Evolutionary conservation across 1,139 yeast genomes (phyloP).

Genomic region (Blastobotrys malaysiensis): DNA sequence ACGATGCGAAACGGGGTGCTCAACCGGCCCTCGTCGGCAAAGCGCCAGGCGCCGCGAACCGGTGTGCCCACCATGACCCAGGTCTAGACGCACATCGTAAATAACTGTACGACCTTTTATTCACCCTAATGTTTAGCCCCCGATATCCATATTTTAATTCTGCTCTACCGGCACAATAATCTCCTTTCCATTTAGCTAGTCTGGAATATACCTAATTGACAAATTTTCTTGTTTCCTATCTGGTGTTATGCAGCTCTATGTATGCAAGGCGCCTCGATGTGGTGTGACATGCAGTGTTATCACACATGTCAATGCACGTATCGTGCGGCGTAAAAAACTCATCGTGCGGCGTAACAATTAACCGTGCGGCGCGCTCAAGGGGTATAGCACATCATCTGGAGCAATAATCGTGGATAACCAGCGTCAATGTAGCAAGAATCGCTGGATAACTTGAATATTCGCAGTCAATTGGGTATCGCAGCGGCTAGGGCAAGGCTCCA

Average conservation of each 20-base stretch:
- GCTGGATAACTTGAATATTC: too few species aligned
- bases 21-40: conserved; percentile 43
- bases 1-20: conserved; percentile 71
- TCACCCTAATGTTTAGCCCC: background rate
- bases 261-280: too few species aligned
- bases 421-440: too few species aligned
- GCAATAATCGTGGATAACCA: too few species aligned
- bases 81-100: conserved; percentile 37
- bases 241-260: too few species aligned
- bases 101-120: background rate
- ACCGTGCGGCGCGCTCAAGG: too few species aligned
- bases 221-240: too few species aligned
- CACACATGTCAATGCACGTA: too few species aligned
- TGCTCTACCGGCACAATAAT: background rate
- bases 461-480: background rate
- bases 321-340: too few species aligned
- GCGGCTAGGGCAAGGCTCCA: conserved; percentile 61
- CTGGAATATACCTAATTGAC: background rate
- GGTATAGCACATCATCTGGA: too few species aligned
- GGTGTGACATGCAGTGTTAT: too few species aligned
- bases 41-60: conserved; percentile 55
- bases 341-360: too few species aligned
- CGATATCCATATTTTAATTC: background rate
- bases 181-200: background rate
- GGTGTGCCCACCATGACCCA: conserved; percentile 89